Evolutionary conservation across 768 basidiomycete species (phyloP), one percentile per base, ranked within the genome.

Genomic region (Suillus sp.): DNA sequence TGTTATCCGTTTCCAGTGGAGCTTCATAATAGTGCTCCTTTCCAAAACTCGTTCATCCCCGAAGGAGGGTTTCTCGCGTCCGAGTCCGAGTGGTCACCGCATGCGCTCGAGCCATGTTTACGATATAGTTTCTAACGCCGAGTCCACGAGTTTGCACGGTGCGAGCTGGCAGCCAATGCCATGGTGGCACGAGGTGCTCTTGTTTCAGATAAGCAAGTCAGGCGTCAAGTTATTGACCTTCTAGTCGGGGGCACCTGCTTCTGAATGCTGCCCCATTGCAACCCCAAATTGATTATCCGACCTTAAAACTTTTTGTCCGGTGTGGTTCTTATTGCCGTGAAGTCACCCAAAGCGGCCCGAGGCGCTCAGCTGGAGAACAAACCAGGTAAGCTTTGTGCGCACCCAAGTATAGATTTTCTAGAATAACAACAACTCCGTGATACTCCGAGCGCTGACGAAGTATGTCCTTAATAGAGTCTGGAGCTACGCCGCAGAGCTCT

Each of bases 381-480:
- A 22, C 11, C 14, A 2, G 7, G 32, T 8, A 40, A 27, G 7
- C 14, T 50, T 51, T 16, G 16, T 51, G 27, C 27, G 16, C 4
- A 51, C 50, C 50, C 50, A 51, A 51, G 27, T 51, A 51, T 51
- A 51, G 50, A 53, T n/a, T 6, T 53, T 53, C 51, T 53, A 34
- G 51, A 34, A 32, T 11, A 13, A 11, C 30, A 34, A 32, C 6
- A 13, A 11, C 30, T 53, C 4, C 30, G 2, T 30, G 27, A 51
- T 50, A 18, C 27, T 18, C 25, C 48, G 14, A 14, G 47, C 25
- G 25, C 7, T 27, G 14, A 50, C 18, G 47, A 11, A 11, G 20
- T 50, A 30, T n/a, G n/a, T n/a, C n/a, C 1, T 4, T 2, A 1
- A n/a, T 48, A 4, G 25, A 14, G 4, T 27, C 27, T 30, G 50